Base-by-base conservation (phyloP, 345 rosid genomes). In the Moricandia moricandioides region DNA sequence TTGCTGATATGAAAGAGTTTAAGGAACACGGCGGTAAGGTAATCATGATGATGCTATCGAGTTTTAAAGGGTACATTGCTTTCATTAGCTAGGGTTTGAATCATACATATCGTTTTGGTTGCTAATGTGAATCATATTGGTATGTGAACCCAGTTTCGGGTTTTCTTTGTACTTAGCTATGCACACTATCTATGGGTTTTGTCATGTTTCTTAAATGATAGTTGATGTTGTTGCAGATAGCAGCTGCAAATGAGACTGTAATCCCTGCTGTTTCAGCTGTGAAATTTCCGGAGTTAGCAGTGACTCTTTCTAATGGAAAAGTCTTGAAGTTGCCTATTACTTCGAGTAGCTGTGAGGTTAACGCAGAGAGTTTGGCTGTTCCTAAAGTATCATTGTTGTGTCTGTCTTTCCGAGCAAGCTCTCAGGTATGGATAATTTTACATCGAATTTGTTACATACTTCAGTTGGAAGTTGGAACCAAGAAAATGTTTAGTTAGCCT, bases 21-120 rank as follows among this genome's bases (percentile, higher is more conserved):
- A 79, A 80, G 82, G 74, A 89, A 72, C 96, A 95, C 73, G 99
- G 97, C 57, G 97, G 99, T 77, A 92, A 95, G 99, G 99, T 93
- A 85, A 47, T 40, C 7, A 47, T 16, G 34, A 51, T 61, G 45
- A 61, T 1, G 29, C 57, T n/a, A n/a, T n/a, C n/a, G n/a, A n/a
- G n/a, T n/a, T n/a, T n/a, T n/a, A n/a, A n/a, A n/a, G n/a, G n/a
- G n/a, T n/a, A n/a, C n/a, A n/a, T n/a, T n/a, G 24, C 24, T 21
- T 21, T 21, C 24, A 21, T 21, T 21, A 2, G 24, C 24, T 21
- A 21, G 1, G 24, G 12, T 33, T 65, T 43, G 17, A 10, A 29
- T 49, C 6, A 13, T 10, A 24, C 24, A 8, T 14, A 24, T 57
- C 17, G 6, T 30, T 30, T 73, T 54, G 30, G 54, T 73, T 52